These are phyloP conservation scores for Dioscorea cayenensis DNA, from an alignment of 116 monocot species.

Conservation along the genomic window DNA sequence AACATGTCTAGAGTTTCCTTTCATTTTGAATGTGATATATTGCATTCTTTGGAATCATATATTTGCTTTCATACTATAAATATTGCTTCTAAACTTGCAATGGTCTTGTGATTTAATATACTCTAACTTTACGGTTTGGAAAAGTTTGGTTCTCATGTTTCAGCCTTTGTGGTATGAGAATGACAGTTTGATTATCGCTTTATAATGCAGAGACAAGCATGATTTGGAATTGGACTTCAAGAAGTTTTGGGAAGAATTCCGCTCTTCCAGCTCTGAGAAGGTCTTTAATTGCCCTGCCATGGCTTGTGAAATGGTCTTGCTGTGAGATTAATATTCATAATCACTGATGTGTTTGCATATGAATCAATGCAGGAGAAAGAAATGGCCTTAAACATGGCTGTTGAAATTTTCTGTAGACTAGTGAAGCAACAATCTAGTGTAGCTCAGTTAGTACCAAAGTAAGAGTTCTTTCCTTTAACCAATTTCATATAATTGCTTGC, in stretches of 20 bases:
- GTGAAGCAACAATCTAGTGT: constrained; percentile 72
- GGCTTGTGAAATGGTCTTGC: background rate
- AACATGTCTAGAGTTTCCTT: background rate
- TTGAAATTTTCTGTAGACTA: constrained; percentile 93
- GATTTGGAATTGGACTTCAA: constrained; percentile 87
- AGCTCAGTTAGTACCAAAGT: constrained; percentile 75
- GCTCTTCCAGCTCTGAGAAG: constrained; percentile 97
- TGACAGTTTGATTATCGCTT: constrained; percentile 7
- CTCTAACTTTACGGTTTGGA: background rate
- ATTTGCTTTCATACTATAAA: background rate
- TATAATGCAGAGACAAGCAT: constrained; percentile 69
- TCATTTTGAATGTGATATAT: background rate
- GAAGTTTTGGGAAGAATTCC: constrained; percentile 98
- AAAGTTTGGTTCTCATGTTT: background rate
- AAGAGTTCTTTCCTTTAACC: constrained; percentile 4
- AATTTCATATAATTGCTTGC: no score
- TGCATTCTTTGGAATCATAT: background rate
- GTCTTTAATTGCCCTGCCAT: constrained; percentile 16
- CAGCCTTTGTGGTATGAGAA: background rate
- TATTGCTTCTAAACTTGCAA: background rate
- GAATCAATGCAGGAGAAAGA: constrained; percentile 87
- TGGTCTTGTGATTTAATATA: background rate
- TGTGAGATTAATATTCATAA: background rate
- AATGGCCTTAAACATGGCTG: constrained; percentile 74
- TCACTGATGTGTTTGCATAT: background rate